These are phyloP conservation scores for Dicorynia guianensis DNA, from an alignment of 306 rosid species.

Conservation along the genomic window DNA sequence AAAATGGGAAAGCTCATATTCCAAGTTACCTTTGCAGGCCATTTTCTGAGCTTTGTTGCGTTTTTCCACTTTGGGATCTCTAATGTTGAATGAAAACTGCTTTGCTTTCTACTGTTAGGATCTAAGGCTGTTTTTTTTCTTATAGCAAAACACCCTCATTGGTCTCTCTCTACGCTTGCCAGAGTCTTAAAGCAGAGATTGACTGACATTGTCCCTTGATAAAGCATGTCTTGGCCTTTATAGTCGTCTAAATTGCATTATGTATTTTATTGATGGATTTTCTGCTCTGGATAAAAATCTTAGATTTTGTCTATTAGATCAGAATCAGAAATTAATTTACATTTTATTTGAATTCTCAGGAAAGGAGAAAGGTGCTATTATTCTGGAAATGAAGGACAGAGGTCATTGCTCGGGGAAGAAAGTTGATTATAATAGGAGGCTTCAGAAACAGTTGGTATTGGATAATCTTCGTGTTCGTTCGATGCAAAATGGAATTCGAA, in stretches of 20 bases:
- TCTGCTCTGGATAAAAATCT: not conserved
- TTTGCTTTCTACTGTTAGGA: slow-evolving; percentile 45
- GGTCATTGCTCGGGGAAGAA: slow-evolving; percentile 63
- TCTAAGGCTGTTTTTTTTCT: slow-evolving; percentile 40
- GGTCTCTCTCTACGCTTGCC: slow-evolving; percentile 14
- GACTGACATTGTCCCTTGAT: not conserved
- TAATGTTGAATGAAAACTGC: not conserved
- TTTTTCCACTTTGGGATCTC: slow-evolving; percentile 53
- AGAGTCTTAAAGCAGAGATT: slow-evolving; percentile 28
- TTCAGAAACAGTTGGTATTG: slow-evolving; percentile 49
- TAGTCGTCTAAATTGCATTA: slow-evolving; percentile 26
- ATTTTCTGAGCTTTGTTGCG: not conserved
- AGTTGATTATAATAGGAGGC: slow-evolving; percentile 36
- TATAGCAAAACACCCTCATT: slow-evolving; percentile 29
- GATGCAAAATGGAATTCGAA: slow-evolving; percentile 53
- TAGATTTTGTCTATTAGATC: slow-evolving; percentile 2
- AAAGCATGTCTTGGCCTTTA: slow-evolving; percentile 15
- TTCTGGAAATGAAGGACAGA: slow-evolving; percentile 77
- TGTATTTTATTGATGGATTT: not conserved
- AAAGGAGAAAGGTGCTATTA: slow-evolving; percentile 61
- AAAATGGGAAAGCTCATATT: slow-evolving; percentile 18
- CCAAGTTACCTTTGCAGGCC: not conserved
- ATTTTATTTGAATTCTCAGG: slow-evolving; percentile 52
- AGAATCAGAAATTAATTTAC: slow-evolving; percentile 15
- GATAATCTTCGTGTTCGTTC: slow-evolving; percentile 63